phyloP scores from a whole-genome alignment of 176 grass and related monocot genomes.

The Lolium perenne region DNA sequence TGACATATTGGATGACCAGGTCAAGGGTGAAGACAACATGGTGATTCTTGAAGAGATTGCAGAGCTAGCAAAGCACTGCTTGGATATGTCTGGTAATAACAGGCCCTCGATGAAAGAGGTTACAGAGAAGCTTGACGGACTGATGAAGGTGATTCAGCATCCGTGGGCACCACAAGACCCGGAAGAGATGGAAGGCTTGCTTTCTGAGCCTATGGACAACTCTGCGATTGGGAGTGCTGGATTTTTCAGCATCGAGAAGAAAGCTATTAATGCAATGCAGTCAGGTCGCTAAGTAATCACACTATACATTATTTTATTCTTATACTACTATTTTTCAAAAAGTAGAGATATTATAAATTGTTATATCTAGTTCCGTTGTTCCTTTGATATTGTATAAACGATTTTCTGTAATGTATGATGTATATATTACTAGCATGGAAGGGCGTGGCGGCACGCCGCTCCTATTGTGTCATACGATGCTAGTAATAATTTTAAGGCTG shows the following conservation, averaged over 20 bases:
- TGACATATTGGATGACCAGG: conserved; percentile 13
- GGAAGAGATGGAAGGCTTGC: conserved; percentile 32
- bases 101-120: conserved; percentile 50
- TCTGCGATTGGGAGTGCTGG: neutral
- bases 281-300: neutral
- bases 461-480: no score
- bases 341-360: neutral
- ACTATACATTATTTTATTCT: neutral
- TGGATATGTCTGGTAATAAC: conserved; percentile 37
- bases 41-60: conserved; percentile 27
- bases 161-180: neutral
- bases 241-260: conserved; percentile 23
- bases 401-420: neutral
- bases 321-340: no score
- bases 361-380: neutral
- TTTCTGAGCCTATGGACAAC: neutral
- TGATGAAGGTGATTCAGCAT: conserved; percentile 23
- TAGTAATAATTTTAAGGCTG: no score
- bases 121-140: conserved; percentile 18
- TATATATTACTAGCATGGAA: neutral
- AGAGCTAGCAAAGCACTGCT: conserved; percentile 32
- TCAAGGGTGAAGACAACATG: neutral
- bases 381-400: neutral
- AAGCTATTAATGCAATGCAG: neutral
- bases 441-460: no score